phyloP scores from a whole-genome alignment of 257 asterid species.

The Pogostemon cablin region DNA sequence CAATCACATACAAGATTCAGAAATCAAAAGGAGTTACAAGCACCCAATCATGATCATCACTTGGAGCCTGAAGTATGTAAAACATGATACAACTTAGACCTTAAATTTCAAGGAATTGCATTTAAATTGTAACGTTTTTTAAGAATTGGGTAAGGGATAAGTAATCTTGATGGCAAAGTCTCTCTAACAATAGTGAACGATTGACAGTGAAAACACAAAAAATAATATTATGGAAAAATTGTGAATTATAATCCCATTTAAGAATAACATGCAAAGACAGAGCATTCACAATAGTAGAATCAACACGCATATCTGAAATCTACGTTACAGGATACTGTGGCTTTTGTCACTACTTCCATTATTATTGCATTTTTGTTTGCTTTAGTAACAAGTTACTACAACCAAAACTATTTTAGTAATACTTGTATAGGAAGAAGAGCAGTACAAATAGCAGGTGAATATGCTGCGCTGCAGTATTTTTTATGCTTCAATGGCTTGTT shows the following conservation, averaged over 20 bases:
- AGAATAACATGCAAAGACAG: neutral
- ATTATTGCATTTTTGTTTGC: neutral
- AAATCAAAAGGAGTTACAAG: neutral
- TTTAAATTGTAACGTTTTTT: neutral
- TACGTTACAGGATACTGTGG: neutral
- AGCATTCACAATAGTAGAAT: conserved; percentile 1
- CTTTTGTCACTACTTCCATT: neutral
- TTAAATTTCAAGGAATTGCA: conserved; percentile 1
- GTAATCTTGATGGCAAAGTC: neutral
- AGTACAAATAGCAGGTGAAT: conserved; percentile 18
- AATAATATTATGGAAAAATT: conserved; percentile 3
- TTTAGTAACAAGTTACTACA: neutral
- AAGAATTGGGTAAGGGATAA: neutral
- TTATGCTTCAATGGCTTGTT: conserved; percentile 2
- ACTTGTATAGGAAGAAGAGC: neutral
- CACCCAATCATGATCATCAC: neutral
- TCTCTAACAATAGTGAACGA: neutral
- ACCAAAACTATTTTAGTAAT: neutral
- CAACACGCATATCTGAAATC: neutral
- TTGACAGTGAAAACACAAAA: neutral
- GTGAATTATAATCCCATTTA: conserved; percentile 13
- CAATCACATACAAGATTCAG: conserved; percentile 11
- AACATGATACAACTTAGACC: conserved; percentile 13
- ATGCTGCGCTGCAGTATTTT: neutral
- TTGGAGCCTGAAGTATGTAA: neutral